phyloP scores from a whole-genome alignment of 164 flowering plant species.

The Vitis cinerea region DNA sequence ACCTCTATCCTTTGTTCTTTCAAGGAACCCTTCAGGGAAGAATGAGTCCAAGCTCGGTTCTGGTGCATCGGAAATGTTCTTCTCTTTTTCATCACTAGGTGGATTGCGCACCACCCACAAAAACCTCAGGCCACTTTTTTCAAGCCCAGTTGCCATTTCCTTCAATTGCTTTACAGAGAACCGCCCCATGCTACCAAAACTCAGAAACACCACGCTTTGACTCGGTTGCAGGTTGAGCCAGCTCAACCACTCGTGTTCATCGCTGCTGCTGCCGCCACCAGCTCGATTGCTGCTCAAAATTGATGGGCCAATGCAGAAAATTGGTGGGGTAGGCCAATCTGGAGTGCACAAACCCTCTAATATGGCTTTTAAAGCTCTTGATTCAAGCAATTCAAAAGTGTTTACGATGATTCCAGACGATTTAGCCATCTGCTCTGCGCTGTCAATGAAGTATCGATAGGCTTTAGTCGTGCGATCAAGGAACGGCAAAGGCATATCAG shows the following conservation, averaged over 20 bases:
- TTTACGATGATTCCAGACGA: conserved; percentile 32
- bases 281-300: not conserved
- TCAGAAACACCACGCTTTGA: conserved; percentile 33
- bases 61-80: not conserved
- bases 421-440: not conserved
- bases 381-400: conserved; percentile 30
- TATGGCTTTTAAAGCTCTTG: conserved; percentile 14
- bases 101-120: conserved; percentile 40
- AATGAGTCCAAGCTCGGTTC: conserved; percentile 27
- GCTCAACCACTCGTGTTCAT: conserved; percentile 21
- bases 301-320: conserved; percentile 11
- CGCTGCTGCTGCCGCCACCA: not conserved
- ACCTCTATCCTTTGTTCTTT: conserved; percentile 38
- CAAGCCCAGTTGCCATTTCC: conserved; percentile 46
- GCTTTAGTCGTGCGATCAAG: not conserved
- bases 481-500: not conserved
- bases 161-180: conserved; percentile 30
- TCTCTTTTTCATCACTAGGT: too few relatives aligned
- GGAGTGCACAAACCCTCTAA: conserved; percentile 20
- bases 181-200: conserved; percentile 47
- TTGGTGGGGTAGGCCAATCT: conserved; percentile 18
- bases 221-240: conserved; percentile 48
- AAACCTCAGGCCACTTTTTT: conserved; percentile 40
- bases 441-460: not conserved
- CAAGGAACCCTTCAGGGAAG: conserved; percentile 43